phyloP scores from a whole-genome alignment of 2,329 filamentous ascomycete species.

The Fusarium caatingaense region DNA sequence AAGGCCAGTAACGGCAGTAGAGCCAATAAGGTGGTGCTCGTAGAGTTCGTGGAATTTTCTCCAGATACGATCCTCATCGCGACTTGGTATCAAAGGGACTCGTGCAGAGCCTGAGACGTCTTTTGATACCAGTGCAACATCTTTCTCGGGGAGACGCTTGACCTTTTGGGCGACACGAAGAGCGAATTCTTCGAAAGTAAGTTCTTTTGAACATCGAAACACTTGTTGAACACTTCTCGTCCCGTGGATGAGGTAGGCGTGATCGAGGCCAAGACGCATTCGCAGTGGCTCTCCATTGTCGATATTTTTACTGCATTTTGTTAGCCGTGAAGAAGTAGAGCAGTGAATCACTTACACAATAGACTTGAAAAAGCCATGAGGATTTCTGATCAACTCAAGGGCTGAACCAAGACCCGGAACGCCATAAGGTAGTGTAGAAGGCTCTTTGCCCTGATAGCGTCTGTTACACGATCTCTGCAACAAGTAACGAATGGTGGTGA shows the following conservation, averaged over 20 bases:
- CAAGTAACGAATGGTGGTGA: conserved; percentile 32
- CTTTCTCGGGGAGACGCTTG: conserved; percentile 32
- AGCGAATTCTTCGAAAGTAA: conserved; percentile 41
- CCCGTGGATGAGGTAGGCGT: conserved; percentile 39
- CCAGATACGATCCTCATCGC: conserved; percentile 39
- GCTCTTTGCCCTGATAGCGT: conserved; percentile 33
- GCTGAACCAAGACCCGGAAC: conserved; percentile 34
- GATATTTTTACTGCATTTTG: conserved; percentile 6
- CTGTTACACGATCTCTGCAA: conserved; percentile 26
- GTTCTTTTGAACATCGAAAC: conserved; percentile 39
- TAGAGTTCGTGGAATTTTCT: conserved; percentile 41
- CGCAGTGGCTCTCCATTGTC: conserved; percentile 33
- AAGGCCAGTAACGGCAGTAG: conserved; percentile 28
- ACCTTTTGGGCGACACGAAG: conserved; percentile 41
- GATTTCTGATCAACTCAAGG: conserved; percentile 32
- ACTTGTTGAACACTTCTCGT: conserved; percentile 37
- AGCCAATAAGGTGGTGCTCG: conserved; percentile 32
- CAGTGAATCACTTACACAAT: conserved; percentile 10
- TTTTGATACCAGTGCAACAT: conserved; percentile 31
- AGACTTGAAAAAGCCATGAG: conserved; percentile 36
- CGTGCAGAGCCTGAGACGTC: conserved; percentile 38
- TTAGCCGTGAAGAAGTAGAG: not conserved
- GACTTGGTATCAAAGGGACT: conserved; percentile 24
- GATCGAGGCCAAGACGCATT: conserved; percentile 35
- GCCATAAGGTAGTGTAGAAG: conserved; percentile 31